Conservation (phyloP, 306 rosid genomes). For the Pyrus bretschneideri region DNA sequence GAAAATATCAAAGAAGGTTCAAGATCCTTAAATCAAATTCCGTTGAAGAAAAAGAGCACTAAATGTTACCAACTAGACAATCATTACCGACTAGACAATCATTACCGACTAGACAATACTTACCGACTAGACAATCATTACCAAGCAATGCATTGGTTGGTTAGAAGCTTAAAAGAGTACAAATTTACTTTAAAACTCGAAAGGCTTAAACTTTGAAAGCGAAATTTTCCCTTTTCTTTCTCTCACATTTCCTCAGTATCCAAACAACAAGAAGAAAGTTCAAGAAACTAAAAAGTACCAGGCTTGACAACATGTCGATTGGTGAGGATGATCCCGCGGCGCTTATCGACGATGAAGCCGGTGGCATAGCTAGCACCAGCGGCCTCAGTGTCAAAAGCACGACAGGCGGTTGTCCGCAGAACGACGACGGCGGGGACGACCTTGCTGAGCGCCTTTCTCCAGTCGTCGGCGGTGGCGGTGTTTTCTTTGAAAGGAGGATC, state of each 20-base stretch:
- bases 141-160: neutral
- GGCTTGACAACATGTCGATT: conserved; percentile 97
- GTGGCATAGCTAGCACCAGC: conserved; percentile 87
- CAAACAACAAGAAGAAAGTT: neutral
- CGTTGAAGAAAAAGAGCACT: neutral
- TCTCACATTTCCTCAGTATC: neutral
- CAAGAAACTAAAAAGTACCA: conserved; percentile 28
- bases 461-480: conserved; percentile 77
- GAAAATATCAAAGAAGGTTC: neutral
- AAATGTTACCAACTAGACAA: neutral
- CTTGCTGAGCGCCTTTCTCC: conserved; percentile 74
- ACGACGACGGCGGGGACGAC: conserved; percentile 95
- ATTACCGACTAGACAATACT: neutral
- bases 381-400: conserved; percentile 89
- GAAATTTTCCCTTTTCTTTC: neutral
- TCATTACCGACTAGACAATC: neutral
- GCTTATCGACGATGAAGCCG: conserved; percentile 86
- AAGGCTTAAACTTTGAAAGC: neutral
- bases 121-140: neutral
- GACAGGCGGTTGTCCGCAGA: conserved; percentile 71
- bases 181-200: neutral
- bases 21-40: neutral
- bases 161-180: neutral
- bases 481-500: conserved; percentile 66
- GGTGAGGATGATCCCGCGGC: conserved; percentile 90